A percentile compares a stretch with the other conserved stretches of the same genome.
These are phyloP conservation scores for Lentinula boryana DNA, from an alignment of 768 basidiomycete genomes.

Conservation along the genomic window DNA sequence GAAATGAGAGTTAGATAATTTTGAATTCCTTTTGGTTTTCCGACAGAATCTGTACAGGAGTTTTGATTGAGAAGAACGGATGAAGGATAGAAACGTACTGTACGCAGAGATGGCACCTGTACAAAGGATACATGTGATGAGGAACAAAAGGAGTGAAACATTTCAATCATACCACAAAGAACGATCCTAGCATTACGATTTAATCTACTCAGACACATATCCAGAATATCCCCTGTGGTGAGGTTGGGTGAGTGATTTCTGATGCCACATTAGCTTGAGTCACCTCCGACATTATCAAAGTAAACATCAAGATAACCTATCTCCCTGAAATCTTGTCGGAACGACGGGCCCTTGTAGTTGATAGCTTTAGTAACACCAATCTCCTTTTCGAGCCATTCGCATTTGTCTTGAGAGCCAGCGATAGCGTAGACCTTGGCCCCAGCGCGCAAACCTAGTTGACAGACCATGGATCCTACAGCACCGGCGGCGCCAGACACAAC, in stretches of 20 bases:
- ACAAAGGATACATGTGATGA: neutral
- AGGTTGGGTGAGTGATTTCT: neutral
- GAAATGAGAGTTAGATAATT: conserved; percentile 66
- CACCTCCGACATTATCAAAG: conserved; percentile 78
- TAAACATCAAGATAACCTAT: conserved; percentile 79
- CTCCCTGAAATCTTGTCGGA: conserved; percentile 65
- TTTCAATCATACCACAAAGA: conserved; percentile 60
- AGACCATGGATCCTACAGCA: conserved; percentile 77
- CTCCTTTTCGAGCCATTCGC: conserved; percentile 78
- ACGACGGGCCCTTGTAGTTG: conserved; percentile 81
- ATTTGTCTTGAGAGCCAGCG: conserved; percentile 81
- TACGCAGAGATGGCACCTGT: conserved; percentile 82
- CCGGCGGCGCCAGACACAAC: conserved; percentile 90
- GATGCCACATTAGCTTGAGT: conserved; percentile 2
- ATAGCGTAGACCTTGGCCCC: conserved; percentile 86
- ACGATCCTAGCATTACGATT: conserved; percentile 75
- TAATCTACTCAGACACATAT: conserved; percentile 68
- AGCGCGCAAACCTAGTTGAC: conserved; percentile 74
- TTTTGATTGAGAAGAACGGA: conserved; percentile 14
- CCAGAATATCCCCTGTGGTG: conserved; percentile 67
- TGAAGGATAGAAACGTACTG: conserved; percentile 31
- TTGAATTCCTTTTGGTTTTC: conserved; percentile 59
- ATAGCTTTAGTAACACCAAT: conserved; percentile 78
- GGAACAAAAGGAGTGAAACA: neutral
- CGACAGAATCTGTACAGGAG: conserved; percentile 35